Evolutionary conservation across 1,284 basidiomycete species (phyloP).

Genomic region (Leccinum subfulvum): DNA sequence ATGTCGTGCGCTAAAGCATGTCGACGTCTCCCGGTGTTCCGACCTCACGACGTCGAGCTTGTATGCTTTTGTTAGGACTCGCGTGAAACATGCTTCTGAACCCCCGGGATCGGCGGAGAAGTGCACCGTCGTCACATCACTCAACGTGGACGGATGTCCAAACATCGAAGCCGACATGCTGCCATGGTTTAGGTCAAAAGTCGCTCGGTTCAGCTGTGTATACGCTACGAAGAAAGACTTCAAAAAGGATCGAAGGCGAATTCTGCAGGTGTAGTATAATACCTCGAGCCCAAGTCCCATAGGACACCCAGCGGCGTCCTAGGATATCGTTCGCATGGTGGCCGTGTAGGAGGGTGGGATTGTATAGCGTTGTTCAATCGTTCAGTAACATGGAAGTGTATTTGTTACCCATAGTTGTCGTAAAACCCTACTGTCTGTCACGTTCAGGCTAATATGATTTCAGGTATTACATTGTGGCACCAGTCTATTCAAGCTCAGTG

Average conservation of each 20-base stretch:
- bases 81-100: conserved; percentile 24
- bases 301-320: background rate
- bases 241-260: conserved; percentile 29
- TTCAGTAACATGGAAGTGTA: background rate
- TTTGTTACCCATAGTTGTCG: background rate
- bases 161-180: conserved; percentile 52
- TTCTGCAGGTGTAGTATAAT: background rate
- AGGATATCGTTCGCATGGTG: background rate
- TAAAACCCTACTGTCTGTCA: background rate
- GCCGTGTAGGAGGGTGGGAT: background rate
- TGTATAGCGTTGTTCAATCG: background rate
- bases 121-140: conserved; percentile 37
- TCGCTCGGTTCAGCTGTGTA: conserved; percentile 55
- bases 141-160: conserved; percentile 58
- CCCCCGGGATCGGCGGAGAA: conserved; percentile 3
- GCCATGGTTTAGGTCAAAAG: conserved; percentile 51
- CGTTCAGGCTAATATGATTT: background rate
- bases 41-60: conserved; percentile 53
- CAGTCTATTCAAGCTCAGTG: background rate
- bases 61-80: conserved; percentile 53
- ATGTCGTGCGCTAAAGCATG: conserved; percentile 44
- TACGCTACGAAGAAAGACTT: conserved; percentile 53
- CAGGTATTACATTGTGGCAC: background rate
- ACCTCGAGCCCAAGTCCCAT: background rate
- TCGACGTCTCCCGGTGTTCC: conserved; percentile 56